phyloP scores from a whole-genome alignment of 2,329 filamentous ascomycete genomes.

The Fusarium mangiferae region DNA sequence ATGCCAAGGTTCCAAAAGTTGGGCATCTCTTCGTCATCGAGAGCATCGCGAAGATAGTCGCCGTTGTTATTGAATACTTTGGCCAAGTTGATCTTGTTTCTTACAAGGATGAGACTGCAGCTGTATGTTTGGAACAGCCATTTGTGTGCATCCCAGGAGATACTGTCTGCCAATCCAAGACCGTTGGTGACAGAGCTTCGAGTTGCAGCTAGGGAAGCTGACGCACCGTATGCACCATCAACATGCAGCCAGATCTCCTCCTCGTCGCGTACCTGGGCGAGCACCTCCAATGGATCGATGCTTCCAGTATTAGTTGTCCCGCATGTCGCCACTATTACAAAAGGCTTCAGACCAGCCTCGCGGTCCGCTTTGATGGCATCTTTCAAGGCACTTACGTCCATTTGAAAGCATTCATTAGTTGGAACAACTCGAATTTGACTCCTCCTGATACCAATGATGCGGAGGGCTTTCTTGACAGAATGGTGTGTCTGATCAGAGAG shows the following conservation, averaged over 20 bases:
- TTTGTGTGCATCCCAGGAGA: constrained; percentile 21
- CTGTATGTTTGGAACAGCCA: constrained; percentile 20
- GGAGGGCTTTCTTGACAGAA: constrained; percentile 6
- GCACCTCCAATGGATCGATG: neutral
- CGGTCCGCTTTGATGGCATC: neutral
- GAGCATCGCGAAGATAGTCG: constrained; percentile 13
- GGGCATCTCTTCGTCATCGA: constrained; percentile 14
- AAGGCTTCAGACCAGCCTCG: neutral
- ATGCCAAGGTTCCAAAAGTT: constrained; percentile 22
- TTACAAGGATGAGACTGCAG: constrained; percentile 7
- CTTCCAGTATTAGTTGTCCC: constrained; percentile 16
- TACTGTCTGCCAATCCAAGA: constrained; percentile 13
- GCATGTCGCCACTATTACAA: constrained; percentile 3
- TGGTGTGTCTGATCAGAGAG: constrained; percentile 16
- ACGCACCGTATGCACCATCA: constrained; percentile 15
- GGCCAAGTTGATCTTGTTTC: neutral
- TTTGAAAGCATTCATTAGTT: neutral
- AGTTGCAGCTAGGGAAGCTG: neutral
- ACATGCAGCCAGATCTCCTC: constrained; percentile 21
- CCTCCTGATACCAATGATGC: neutral
- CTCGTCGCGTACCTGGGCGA: neutral
- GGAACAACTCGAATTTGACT: neutral
- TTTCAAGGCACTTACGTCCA: neutral
- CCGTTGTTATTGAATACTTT: constrained; percentile 15
- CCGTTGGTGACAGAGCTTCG: neutral